Evolutionary conservation across 1,284 basidiomycete species (phyloP), one percentile per base, ranked within the genome.

Genomic region (Puccinia coronata): DNA sequence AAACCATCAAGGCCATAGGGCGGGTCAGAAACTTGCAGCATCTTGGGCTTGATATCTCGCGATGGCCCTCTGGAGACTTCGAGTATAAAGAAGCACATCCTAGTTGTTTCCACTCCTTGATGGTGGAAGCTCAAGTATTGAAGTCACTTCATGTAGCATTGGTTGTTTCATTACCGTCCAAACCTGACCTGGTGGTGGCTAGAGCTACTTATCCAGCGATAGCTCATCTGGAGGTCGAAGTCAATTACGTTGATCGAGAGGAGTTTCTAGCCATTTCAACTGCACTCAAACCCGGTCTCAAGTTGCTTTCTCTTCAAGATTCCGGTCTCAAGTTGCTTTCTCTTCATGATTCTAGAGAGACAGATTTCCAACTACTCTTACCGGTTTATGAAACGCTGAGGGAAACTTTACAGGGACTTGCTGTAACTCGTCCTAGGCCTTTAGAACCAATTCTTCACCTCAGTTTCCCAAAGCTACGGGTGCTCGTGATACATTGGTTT

Each of bases 1-100:
- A n/a, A 18, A 78, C 76, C 34, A 65, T 78, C 34, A 31, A 57
- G 28, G 23, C 23, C 12, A 41, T 69, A n/a, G 76, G 63, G 23
- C n/a, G 63, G 0, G 12, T 78, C 16, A 43, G 57, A 65, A 53
- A 69, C 25, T n/a, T 78, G 18, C 34, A 25, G 12, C n/a, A 31
- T 41, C 36, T 78, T 55, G 63, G 63, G 20, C 11, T 78, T 5
- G 49, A 25, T 69, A 47, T 78, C 8, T 51, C 75, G 0, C 23
- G 20, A 41, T 47, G 59, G 49, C 51, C 51, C 4, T 53, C 51
- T 18, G 51, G 51, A 11, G 51, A 53, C 51, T 20, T 53, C 14
- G 51, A n/a, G 23, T 53, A 16, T 16, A 5, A 14, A 16, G 14
- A 14, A 20, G 14, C 51, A 14, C 14, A 53, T 53, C 51, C 51